Evolutionary conservation across 345 rosid species (phyloP), one percentile per base, ranked within the genome.

Genomic region (Eucalyptus sp.): DNA sequence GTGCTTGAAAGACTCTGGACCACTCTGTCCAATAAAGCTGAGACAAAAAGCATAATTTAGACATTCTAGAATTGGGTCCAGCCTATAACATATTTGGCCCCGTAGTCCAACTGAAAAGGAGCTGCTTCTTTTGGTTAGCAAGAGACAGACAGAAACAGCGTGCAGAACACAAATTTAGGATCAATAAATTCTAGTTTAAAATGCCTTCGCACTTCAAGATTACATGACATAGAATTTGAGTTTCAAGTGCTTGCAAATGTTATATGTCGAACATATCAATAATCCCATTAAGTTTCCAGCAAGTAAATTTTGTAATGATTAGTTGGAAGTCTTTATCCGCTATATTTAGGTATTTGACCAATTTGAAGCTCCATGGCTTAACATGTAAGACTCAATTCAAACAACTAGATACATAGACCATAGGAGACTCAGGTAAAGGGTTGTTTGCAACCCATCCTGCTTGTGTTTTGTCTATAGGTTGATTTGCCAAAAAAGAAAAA

Each of bases 151-250:
- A 24, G 14, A 58, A 58, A 58, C n/a, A 24, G 8, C 3, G 4
- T 17, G 11, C 71, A 62, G 8, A 62, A n/a, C 37, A 64, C 10
- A 37, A 4, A 37, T 15, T 14, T 64, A n/a, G 41, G 76, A 31
- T n/a, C 76, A 64, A n/a, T 8, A n/a, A 7, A 3, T 64, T n/a
- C 37, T 0, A n/a, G 2, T n/a, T 14, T 14, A 12, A 14, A 64
- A n/a, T n/a, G 76, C 41, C n/a, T n/a, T 64, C 15, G 20, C 0
- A 64, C 5, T 64, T 64, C 20, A 7, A 64, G 37, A 64, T n/a
- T n/a, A 15, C 20, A 64, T 7, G 76, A n/a, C 76, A 64, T 64
- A 64, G 8, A 64, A 14, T 64, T 64, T 64, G 76, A 64, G 41
- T 10, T 15, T n/a, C 37, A n/a, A 64, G 76, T n/a, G 76, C 76